Evolutionary conservation across 2,329 filamentous ascomycete species (phyloP).

Genomic region (Coniochaeta sp.): DNA sequence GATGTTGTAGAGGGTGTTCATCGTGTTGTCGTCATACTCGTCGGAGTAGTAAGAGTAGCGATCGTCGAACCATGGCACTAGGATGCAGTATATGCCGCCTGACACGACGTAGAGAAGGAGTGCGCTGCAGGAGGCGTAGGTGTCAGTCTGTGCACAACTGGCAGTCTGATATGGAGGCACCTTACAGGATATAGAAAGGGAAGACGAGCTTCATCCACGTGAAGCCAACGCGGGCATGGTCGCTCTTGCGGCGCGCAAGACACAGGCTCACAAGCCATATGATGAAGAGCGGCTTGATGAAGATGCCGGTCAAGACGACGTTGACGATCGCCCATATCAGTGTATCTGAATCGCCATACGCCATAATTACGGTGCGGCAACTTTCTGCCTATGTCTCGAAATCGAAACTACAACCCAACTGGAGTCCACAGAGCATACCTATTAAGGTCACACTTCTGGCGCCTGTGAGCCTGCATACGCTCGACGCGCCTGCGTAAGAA

Average conservation of each 20-base stretch:
- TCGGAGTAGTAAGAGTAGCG: background rate
- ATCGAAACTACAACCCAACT: background rate
- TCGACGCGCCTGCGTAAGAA: background rate
- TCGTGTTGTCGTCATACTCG: background rate
- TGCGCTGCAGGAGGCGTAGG: background rate
- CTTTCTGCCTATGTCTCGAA: no score
- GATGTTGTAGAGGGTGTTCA: background rate
- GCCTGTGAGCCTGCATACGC: background rate
- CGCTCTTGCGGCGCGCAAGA: constrained; percentile 9
- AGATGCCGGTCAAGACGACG: constrained; percentile 8
- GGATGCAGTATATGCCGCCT: background rate
- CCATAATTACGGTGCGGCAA: no score
- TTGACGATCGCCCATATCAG: constrained; percentile 3
- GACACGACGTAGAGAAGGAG: background rate
- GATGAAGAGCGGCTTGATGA: constrained; percentile 11
- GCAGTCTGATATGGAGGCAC: background rate
- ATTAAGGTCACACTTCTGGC: no score
- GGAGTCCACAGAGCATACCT: no score
- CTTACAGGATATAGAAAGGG: constrained; percentile 12
- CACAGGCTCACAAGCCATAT: constrained; percentile 12
- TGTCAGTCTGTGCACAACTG: background rate
- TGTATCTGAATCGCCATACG: constrained; percentile 4
- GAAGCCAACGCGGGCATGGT: constrained; percentile 14
- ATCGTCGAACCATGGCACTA: background rate
- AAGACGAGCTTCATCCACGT: constrained; percentile 12